Evolutionary conservation across 805 yeast species (phyloP), one percentile per base, ranked within the genome.

Genomic region (Spathaspora gorwiae): DNA sequence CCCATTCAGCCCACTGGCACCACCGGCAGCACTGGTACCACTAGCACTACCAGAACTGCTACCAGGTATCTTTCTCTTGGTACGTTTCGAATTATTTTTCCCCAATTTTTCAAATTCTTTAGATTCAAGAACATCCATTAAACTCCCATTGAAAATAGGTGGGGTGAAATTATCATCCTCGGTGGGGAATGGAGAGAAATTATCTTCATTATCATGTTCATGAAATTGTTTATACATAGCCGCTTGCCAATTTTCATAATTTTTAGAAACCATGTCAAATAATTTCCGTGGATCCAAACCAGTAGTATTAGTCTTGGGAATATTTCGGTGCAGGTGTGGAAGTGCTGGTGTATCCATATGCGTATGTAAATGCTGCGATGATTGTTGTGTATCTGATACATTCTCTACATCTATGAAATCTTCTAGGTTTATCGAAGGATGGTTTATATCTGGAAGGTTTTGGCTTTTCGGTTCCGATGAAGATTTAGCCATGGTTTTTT

Each of bases 221-320:
- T 52, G 54, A 31, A 56, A 55, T 43, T 55, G 62, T 34, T 53
- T 53, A 44, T 55, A 59, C 50, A 65, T 56, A 31, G 60, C 61
- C 27, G 62, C 60, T 56, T 58, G 70, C 74, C 74, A 70, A 10
- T 59, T 53, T 31, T 67, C 68, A 46, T 70, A 70, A 53, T 65
- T 66, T 47, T 64, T 64, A 7, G 67, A 54, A 13, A 66, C 65
- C 33, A 62, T 50, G 36, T 63, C 68, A 47, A 62, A 61, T 12
- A 65, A 56, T 42, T 52, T 54, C 44, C 59, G 54, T 13, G 64
- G 66, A 43, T 62, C 59, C n/a, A 51, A 32, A n/a, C n/a, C n/a
- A 14, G 43, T 42, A 27, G 14, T 10, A 6, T 9, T 14, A 27
- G 29, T 5, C 12, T 19, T 40, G 41, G 15, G 13, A 33, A 38